Evolutionary conservation across 2,329 filamentous ascomycete species (phyloP).

Genomic region (Fusarium coicis): DNA sequence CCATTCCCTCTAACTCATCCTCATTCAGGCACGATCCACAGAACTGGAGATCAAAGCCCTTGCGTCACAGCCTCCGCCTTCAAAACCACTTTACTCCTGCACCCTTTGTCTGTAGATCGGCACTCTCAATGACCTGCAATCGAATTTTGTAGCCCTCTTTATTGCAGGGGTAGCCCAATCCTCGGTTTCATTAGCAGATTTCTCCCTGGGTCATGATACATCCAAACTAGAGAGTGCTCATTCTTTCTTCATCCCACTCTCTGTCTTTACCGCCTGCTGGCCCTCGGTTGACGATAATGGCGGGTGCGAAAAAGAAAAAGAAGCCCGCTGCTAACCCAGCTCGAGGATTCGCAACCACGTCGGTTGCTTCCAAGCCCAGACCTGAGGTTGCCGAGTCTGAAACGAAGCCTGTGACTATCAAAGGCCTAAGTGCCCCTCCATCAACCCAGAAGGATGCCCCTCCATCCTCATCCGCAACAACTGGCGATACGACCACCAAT

Average conservation of each 20-base stretch:
- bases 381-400: slow-evolving; percentile 64
- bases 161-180: neutral
- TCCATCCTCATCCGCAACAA: slow-evolving; percentile 42
- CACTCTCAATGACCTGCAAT: neutral
- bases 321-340: slow-evolving; percentile 89
- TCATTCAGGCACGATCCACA: slow-evolving; percentile 25
- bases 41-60: slow-evolving; percentile 26
- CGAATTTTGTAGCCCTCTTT: slow-evolving; percentile 1
- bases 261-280: neutral
- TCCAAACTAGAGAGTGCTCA: neutral
- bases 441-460: slow-evolving; percentile 45
- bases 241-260: neutral
- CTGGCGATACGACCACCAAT: slow-evolving; percentile 39
- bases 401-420: slow-evolving; percentile 36
- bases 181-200: neutral
- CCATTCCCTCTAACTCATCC: neutral
- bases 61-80: slow-evolving; percentile 39
- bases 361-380: slow-evolving; percentile 84
- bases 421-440: slow-evolving; percentile 47
- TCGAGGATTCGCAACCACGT: slow-evolving; percentile 93
- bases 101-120: slow-evolving; percentile 12
- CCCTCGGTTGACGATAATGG: slow-evolving; percentile 63
- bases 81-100: slow-evolving; percentile 12
- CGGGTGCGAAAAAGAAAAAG: slow-evolving; percentile 84
- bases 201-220: slow-evolving; percentile 5